These are phyloP conservation scores for Neurospora intermedia DNA, from an alignment of 495 filamentous ascomycete genomes.

Conservation along the genomic window DNA sequence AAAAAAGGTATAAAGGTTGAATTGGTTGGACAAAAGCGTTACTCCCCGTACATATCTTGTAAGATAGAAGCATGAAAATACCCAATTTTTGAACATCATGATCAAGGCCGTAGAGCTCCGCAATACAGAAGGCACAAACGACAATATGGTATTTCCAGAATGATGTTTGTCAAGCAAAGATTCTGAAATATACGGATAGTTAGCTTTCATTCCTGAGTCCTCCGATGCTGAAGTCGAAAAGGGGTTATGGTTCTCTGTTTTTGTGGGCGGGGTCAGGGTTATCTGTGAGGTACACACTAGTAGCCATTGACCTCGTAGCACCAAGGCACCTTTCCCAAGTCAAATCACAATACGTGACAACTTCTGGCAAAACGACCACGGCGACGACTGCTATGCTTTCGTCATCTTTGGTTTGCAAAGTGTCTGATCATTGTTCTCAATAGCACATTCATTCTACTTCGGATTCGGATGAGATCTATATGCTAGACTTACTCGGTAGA, in stretches of 20 bases:
- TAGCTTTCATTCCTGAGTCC: background rate
- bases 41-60: background rate
- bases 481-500: background rate
- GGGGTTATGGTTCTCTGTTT: background rate
- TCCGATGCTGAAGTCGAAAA: background rate
- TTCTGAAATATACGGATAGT: background rate
- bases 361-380: background rate
- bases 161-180: no score
- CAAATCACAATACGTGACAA: background rate
- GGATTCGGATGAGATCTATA: background rate
- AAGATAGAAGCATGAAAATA: conserved; percentile 1
- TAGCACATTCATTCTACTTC: background rate
- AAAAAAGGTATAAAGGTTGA: background rate
- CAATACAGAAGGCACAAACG: background rate
- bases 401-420: background rate
- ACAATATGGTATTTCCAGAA: background rate
- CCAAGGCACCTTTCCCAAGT: background rate
- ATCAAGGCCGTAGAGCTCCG: background rate
- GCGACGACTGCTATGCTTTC: background rate
- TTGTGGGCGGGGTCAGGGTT: conserved; percentile 4
- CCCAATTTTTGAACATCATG: background rate
- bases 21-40: background rate
- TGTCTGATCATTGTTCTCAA: background rate
- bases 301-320: background rate
- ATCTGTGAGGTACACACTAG: background rate